phyloP scores from a whole-genome alignment of 1,284 basidiomycete species.

The Kalmanozyma brasiliensis region DNA sequence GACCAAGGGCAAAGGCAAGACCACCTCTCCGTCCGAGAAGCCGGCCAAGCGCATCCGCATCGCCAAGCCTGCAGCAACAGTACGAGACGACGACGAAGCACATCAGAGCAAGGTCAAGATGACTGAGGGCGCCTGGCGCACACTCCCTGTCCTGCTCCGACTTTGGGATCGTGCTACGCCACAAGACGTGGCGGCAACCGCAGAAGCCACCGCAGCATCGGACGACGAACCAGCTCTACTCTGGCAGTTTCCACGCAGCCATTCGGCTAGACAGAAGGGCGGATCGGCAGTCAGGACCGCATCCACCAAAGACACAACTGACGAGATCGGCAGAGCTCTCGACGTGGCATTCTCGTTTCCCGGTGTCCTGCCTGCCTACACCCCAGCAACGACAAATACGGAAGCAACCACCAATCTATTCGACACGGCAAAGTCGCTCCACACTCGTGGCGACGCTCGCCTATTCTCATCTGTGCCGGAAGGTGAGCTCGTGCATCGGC shows the following conservation, averaged over 20 bases:
- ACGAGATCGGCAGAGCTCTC: constrained; percentile 28
- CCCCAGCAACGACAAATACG: constrained; percentile 2
- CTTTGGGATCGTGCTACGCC: constrained; percentile 28
- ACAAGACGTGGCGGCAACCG: background rate
- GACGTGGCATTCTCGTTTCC: constrained; percentile 44
- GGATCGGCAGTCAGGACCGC: background rate
- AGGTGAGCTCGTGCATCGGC: constrained; percentile 35
- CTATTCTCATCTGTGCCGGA: constrained; percentile 20
- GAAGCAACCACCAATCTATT: constrained; percentile 10
- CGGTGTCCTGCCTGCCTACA: constrained; percentile 21
- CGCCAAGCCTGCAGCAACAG: background rate
- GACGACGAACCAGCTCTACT: constrained; percentile 21
- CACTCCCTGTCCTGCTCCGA: constrained; percentile 22
- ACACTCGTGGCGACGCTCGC: constrained; percentile 14
- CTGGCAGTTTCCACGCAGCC: constrained; percentile 35
- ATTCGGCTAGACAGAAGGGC: background rate
- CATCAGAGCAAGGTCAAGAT: constrained; percentile 6
- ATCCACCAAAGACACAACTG: constrained; percentile 4
- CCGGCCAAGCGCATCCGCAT: constrained; percentile 11
- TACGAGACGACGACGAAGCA: background rate
- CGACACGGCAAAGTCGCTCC: constrained; percentile 4
- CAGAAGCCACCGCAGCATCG: background rate
- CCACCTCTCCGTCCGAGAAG: constrained; percentile 2
- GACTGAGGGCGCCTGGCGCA: constrained; percentile 48
- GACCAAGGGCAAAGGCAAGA: constrained; percentile 3